Evolutionary conservation across 257 asterid species (phyloP), one percentile per base, ranked within the genome.

Genomic region (Fraxinus pennsylvanica): DNA sequence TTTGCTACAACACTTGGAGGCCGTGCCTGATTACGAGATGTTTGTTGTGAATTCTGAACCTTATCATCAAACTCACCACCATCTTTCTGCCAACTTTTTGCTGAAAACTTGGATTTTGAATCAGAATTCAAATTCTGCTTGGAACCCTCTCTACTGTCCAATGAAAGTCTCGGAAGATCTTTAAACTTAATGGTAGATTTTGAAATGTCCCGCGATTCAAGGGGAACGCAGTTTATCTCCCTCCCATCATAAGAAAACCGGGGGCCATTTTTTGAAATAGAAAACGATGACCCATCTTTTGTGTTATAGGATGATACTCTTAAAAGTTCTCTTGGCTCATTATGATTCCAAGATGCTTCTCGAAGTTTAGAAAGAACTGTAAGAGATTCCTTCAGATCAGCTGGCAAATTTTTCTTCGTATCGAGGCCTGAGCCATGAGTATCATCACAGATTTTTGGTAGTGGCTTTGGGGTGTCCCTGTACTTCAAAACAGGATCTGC

Each of bases 1-100:
- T 92, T 94, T 8, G 99, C 99, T 74, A 94, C 97, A 52, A 94
- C 94, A 79, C 97, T 92, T 13, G 99, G 95, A 66, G 94, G 96
- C 57, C 96, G 86, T 12, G 87, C 80, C 76, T 81, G 92, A 66
- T 79, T 81, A 72, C 85, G 89, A 4, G 80, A 61, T 71, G 72
- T 76, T 45, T 89, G 47, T 41, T 41, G 81, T 76, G 66, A 78
- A 80, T 38, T 79, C 65, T 72, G 83, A 76, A 80, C 52, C 71
- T 79, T 83, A 36, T 78, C 74, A 75, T 80, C 83, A 68, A 79
- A 75, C 79, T 65, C 86, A 54, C 75, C 80, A 67, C 76, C 70
- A 63, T 83, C 88, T 73, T 86, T 86, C 61, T 81, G 92, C 74
- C 78, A 65, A 67, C 81, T 74, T 72, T 84, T 88, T 72, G 77